Evolutionary conservation across 805 yeast genomes (phyloP).

Genomic region (Novakomyces olei): DNA sequence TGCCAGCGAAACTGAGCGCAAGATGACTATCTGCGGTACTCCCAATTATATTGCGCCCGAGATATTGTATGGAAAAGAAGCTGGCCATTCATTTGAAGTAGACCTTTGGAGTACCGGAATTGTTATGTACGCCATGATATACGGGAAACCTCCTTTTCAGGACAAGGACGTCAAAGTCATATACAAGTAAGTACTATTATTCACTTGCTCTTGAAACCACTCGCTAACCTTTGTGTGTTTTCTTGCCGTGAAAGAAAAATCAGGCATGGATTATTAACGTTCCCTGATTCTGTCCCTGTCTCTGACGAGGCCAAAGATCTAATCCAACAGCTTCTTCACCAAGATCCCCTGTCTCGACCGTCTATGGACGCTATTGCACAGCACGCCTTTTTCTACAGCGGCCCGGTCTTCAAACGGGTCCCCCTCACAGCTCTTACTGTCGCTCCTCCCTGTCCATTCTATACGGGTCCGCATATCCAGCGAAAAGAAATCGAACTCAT

Average conservation of each 20-base stretch:
- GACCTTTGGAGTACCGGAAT: constrained; percentile 97
- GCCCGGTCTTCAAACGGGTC: constrained; percentile 55
- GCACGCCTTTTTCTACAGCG: constrained; percentile 62
- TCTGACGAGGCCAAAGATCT: constrained; percentile 52
- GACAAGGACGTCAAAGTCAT: constrained; percentile 82
- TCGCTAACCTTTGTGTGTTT: too few species aligned
- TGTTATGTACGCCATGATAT: constrained; percentile 76
- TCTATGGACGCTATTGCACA: constrained; percentile 53
- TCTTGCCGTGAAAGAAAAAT: constrained; percentile 22
- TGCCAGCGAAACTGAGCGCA: constrained; percentile 45
- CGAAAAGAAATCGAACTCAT: too few species aligned
- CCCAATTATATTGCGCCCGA: constrained; percentile 99
- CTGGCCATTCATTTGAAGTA: constrained; percentile 83
- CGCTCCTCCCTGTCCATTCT: constrained; percentile 44
- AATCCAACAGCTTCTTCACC: constrained; percentile 47
- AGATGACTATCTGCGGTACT: constrained; percentile 92
- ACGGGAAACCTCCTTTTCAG: constrained; percentile 96
- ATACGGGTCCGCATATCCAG: too few species aligned
- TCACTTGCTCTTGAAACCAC: too few species aligned
- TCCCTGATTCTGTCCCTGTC: constrained; percentile 45
- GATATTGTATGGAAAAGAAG: constrained; percentile 61
- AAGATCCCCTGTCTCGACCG: constrained; percentile 66
- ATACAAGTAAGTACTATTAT: constrained; percentile 39
- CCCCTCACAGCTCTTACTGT: constrained; percentile 39
- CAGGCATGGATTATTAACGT: constrained; percentile 53